These are phyloP conservation scores for Neohortaea acidophila DNA, from an alignment of 495 filamentous ascomycete genomes.

Conservation along the genomic window DNA sequence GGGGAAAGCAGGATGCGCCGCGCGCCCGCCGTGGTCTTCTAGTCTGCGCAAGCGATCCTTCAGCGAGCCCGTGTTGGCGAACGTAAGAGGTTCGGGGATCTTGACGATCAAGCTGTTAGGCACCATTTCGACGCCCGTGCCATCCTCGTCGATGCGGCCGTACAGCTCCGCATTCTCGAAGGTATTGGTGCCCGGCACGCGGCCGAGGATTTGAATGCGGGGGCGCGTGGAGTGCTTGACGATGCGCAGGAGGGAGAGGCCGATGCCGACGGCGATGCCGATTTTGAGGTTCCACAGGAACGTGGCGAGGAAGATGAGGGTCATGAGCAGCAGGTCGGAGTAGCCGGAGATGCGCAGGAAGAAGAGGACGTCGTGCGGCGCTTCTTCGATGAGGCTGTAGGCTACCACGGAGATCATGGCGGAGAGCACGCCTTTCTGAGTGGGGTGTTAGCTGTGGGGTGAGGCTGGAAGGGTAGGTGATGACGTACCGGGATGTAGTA, in stretches of 20 bases:
- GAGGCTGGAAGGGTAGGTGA: neutral
- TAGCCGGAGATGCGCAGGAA: slow-evolving; percentile 75
- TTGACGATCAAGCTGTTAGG: slow-evolving; percentile 91
- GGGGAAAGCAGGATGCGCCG: slow-evolving; percentile 74
- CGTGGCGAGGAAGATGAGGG: slow-evolving; percentile 76
- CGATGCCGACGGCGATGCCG: slow-evolving; percentile 22
- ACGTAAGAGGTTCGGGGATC: slow-evolving; percentile 91
- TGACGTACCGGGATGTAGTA: slow-evolving; percentile 81
- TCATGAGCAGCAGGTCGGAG: slow-evolving; percentile 73
- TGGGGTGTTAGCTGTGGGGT: neutral
- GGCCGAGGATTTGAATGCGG: slow-evolving; percentile 91
- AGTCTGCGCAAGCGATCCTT: slow-evolving; percentile 68
- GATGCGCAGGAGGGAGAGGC: slow-evolving; percentile 53
- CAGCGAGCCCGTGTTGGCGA: slow-evolving; percentile 89
- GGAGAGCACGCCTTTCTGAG: slow-evolving; percentile 78
- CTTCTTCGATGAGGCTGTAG: slow-evolving; percentile 87
- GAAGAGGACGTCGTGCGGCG: slow-evolving; percentile 78
- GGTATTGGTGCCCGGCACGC: slow-evolving; percentile 62
- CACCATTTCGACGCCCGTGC: slow-evolving; percentile 62
- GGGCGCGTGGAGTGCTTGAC: slow-evolving; percentile 80
- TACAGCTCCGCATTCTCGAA: slow-evolving; percentile 84
- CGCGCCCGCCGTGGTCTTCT: slow-evolving; percentile 73
- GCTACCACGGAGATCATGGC: slow-evolving; percentile 94
- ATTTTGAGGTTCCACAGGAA: slow-evolving; percentile 52
- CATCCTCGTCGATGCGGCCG: neutral